Evolutionary conservation across 768 basidiomycete genomes (phyloP).

Genomic region (Mycena rebaudengoi): DNA sequence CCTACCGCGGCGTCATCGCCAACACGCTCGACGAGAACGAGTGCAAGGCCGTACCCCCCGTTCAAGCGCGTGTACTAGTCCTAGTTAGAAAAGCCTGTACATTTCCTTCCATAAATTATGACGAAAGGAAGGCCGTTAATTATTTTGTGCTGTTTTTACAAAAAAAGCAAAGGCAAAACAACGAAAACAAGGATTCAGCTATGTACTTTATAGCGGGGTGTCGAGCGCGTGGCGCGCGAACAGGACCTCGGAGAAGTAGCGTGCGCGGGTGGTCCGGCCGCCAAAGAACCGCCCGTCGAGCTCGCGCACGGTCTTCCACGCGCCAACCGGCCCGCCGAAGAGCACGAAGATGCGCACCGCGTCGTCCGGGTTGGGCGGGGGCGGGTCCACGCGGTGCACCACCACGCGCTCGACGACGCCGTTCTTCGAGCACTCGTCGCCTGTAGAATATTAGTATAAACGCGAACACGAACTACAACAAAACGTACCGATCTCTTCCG

Average conservation of each 20-base stretch:
- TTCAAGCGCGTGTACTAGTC: slow-evolving; percentile 94
- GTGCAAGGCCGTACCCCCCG: slow-evolving; percentile 95
- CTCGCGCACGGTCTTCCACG: slow-evolving; percentile 95
- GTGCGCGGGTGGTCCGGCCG: slow-evolving; percentile 81
- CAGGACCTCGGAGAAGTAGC: slow-evolving; percentile 76
- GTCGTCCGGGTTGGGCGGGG: slow-evolving; percentile 73
- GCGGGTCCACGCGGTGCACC: slow-evolving; percentile 79
- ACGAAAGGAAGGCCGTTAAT: neutral
- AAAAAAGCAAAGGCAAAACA: no score
- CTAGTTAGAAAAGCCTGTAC: neutral
- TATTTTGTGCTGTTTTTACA: no score
- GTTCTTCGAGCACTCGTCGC: slow-evolving; percentile 91
- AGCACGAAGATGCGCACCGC: slow-evolving; percentile 91
- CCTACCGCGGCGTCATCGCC: slow-evolving; percentile 87
- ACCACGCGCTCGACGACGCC: slow-evolving; percentile 93
- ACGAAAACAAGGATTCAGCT: no score
- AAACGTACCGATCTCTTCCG: slow-evolving; percentile 84
- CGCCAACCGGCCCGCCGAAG: slow-evolving; percentile 91
- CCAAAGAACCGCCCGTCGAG: slow-evolving; percentile 94
- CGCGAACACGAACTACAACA: neutral
- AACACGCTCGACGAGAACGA: slow-evolving; percentile 94
- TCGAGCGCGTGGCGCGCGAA: slow-evolving; percentile 65
- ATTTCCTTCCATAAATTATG: slow-evolving; percentile 21
- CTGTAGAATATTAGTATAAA: slow-evolving; percentile 45
- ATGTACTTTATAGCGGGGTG: slow-evolving; percentile 47